Evolutionary conservation across 305 asterid genomes (phyloP), one percentile per base, ranked within the genome.

Genomic region (Fraxinus velutina): DNA sequence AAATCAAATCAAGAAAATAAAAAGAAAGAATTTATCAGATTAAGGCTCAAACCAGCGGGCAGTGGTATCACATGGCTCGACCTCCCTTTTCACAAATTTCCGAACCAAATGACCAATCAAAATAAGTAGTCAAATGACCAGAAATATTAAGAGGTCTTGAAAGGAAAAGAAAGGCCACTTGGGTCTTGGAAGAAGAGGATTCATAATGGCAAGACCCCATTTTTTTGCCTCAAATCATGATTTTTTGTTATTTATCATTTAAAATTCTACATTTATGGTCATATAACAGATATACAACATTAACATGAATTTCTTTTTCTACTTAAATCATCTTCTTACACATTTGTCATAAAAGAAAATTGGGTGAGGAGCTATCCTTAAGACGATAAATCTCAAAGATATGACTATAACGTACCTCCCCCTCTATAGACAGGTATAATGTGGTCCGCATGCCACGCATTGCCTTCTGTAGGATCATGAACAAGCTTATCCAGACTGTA

Each of bases 391-490:
- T 39, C 50, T 82, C 77, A 79, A 52, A 22, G 21, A 68, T 29
- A 66, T 52, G 72, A 78, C 55, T 64, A 37, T 33, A 77, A 52
- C 37, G 12, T 85, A 94, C 99, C 99, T 91, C 99, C 99, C 79
- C 99, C 99, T 82, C 79, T 90, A 78, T 89, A 93, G 77, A 96
- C 99, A 77, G 98, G 95, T 85, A 93, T 83, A 60, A 96, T 91
- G 89, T 96, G 99, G 88, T 96, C 99, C 1, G 98, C 99, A 83
- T 96, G 99, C 99, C 98, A 96, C 78, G 98, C 95, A 85, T 94
- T 92, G 86, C 97, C 99, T 83, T 92, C 97, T 8, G 81, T 71
- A 72, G 99, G 98, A 50, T 90, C 96, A 50, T 85, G 84, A 86
- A 91, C 91, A 85, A 96, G 96, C 90, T 90, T 94, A 73, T 87